These are phyloP conservation scores for Fusarium sp. DNA, from an alignment of 2,329 filamentous ascomycete species.

Conservation along the genomic window DNA sequence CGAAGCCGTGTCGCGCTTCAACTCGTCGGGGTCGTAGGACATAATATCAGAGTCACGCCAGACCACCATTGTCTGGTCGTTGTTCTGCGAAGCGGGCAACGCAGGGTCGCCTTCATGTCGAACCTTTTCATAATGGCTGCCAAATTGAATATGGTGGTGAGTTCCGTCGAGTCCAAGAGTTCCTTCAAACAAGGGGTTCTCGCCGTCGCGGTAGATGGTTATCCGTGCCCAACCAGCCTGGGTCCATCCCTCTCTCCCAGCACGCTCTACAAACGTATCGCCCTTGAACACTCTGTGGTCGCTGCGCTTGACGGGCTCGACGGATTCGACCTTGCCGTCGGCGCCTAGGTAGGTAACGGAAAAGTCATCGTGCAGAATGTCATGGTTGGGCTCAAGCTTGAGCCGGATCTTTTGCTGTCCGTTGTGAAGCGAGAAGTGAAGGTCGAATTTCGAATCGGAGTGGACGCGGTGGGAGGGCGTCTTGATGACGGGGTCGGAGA, in stretches of 20 bases:
- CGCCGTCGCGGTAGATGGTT: constrained; percentile 79
- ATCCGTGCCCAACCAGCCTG: constrained; percentile 90
- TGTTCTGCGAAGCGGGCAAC: constrained; percentile 59
- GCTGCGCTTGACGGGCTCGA: constrained; percentile 77
- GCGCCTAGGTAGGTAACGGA: constrained; percentile 76
- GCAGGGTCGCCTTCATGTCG: constrained; percentile 78
- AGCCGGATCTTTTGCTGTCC: constrained; percentile 78
- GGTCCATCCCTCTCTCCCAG: constrained; percentile 73
- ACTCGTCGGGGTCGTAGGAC: constrained; percentile 59
- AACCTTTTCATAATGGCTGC: constrained; percentile 77
- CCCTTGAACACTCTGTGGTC: constrained; percentile 89
- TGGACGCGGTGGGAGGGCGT: constrained; percentile 83
- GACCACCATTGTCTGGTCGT: constrained; percentile 84
- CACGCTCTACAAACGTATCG: constrained; percentile 74
- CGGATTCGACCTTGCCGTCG: constrained; percentile 74
- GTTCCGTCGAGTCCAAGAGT: constrained; percentile 84
- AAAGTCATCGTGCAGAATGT: constrained; percentile 83
- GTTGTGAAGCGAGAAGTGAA: constrained; percentile 80
- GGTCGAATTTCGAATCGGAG: constrained; percentile 83
- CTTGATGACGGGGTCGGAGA: constrained; percentile 81
- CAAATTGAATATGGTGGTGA: constrained; percentile 87
- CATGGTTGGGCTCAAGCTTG: constrained; percentile 87
- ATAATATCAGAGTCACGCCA: constrained; percentile 91
- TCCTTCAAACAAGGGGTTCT: constrained; percentile 86
- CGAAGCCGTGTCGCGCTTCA: constrained; percentile 67